Evolutionary conservation across 2,329 filamentous ascomycete species (phyloP).

Genomic region (Gaeumannomyces tritici): DNA sequence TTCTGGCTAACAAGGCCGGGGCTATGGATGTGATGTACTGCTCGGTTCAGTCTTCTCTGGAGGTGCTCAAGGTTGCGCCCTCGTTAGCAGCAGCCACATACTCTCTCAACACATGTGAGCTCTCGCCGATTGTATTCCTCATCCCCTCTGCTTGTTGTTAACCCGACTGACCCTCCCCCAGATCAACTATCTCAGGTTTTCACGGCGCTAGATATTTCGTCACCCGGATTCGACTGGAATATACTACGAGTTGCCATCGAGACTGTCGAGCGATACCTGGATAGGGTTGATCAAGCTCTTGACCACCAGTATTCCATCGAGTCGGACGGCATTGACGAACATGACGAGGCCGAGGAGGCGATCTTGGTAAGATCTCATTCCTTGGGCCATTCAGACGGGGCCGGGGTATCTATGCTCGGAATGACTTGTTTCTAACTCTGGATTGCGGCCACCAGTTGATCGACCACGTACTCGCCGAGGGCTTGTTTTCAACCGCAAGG

Average conservation of each 20-base stretch:
- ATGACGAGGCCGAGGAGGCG: slow-evolving; percentile 35
- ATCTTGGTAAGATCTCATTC: slow-evolving; percentile 22
- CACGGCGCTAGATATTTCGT: slow-evolving; percentile 31
- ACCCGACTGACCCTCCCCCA: slow-evolving; percentile 12
- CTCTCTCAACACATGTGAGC: slow-evolving; percentile 31
- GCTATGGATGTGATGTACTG: slow-evolving; percentile 42
- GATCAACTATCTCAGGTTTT: slow-evolving; percentile 42
- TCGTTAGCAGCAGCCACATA: slow-evolving; percentile 37
- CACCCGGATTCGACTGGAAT: slow-evolving; percentile 36
- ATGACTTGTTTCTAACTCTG: slow-evolving; percentile 6
- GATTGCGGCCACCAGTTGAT: slow-evolving; percentile 20
- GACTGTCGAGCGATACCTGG: slow-evolving; percentile 36
- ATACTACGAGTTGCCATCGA: slow-evolving; percentile 34
- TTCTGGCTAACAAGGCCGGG: slow-evolving; percentile 41
- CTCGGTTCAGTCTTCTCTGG: slow-evolving; percentile 37
- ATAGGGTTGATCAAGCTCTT: slow-evolving; percentile 28
- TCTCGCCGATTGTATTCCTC: slow-evolving; percentile 11
- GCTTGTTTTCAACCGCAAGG: slow-evolving; percentile 34
- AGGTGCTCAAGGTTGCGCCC: slow-evolving; percentile 36
- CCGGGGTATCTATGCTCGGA: neutral
- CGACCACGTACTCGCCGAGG: slow-evolving; percentile 35
- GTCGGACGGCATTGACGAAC: slow-evolving; percentile 13
- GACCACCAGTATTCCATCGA: slow-evolving; percentile 29
- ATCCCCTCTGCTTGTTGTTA: slow-evolving; percentile 4
- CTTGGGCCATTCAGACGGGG: neutral